phyloP scores from a whole-genome alignment of 1,284 basidiomycete genomes.

The Coniferiporia sulphurascens region DNA sequence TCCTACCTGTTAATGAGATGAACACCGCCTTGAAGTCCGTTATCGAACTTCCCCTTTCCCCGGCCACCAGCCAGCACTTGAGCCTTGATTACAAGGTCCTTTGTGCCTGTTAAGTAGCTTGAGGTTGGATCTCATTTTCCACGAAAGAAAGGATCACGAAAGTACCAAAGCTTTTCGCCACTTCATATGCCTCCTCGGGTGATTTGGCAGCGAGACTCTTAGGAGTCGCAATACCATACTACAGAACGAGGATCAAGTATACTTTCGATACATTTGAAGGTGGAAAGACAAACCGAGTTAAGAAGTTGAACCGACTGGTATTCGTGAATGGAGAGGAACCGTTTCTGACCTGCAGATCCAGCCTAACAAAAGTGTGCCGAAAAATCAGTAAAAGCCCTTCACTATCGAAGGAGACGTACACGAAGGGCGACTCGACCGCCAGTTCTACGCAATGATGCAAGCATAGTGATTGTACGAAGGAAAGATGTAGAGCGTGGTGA shows the following conservation, averaged over 20 bases:
- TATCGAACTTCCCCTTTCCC: constrained; percentile 97
- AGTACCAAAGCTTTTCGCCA: constrained; percentile 82
- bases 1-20: constrained; percentile 88
- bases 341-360: constrained; percentile 77
- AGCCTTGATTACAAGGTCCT: constrained; percentile 91
- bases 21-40: constrained; percentile 95
- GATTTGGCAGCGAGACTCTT: constrained; percentile 86
- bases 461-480: constrained; percentile 38
- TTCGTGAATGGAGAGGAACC: constrained; percentile 97
- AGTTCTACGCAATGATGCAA: constrained; percentile 58
- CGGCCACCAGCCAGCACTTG: constrained; percentile 98
- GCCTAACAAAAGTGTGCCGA: constrained; percentile 33
- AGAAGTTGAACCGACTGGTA: constrained; percentile 95
- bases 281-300: constrained; percentile 66
- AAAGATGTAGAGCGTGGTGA: constrained; percentile 24
- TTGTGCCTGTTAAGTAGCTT: constrained; percentile 42
- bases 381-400: background rate
- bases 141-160: background rate
- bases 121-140: background rate
- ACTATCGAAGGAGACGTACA: background rate
- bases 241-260: constrained; percentile 5
- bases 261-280: background rate
- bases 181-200: constrained; percentile 85
- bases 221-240: constrained; percentile 98
- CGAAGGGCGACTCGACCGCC: constrained; percentile 41